Conservation (phyloP, 2,329 filamentous ascomycete genomes). For the Aspergillus pseudoviridinutans region DNA sequence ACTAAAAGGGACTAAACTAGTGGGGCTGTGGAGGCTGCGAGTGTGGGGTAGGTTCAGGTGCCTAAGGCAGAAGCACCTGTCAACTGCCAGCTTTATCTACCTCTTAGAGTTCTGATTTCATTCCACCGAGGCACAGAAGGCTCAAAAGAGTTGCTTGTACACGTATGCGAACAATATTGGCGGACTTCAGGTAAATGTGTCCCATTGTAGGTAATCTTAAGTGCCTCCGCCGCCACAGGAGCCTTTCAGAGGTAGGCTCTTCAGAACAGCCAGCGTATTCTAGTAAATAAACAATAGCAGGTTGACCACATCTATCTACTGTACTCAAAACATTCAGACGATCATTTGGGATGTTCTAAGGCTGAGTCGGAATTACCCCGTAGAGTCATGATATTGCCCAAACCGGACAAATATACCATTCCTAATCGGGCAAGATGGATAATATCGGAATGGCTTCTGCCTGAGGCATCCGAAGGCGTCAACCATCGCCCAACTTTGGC, state of each 20-base stretch:
- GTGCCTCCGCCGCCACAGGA: no score
- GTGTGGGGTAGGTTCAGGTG: not conserved
- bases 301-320: not conserved
- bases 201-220: no score
- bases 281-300: no score
- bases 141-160: no score
- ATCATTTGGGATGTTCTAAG: not conserved
- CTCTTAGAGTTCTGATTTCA: no score
- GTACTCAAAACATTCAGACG: not conserved
- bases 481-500: not conserved
- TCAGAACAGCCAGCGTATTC: no score
- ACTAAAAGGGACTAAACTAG: not conserved
- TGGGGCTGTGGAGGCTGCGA: not conserved
- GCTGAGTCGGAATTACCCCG: not conserved
- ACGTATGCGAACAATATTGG: no score
- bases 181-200: no score
- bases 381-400: not conserved
- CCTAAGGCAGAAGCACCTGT: not conserved
- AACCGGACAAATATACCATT: not conserved
- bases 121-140: no score
- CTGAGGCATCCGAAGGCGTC: not conserved
- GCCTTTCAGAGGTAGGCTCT: no score
- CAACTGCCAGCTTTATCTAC: not conserved
- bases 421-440: not conserved
- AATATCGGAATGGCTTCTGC: not conserved